Conservation (phyloP, 2,329 filamentous ascomycete genomes). For the Akanthomyces muscarius region DNA sequence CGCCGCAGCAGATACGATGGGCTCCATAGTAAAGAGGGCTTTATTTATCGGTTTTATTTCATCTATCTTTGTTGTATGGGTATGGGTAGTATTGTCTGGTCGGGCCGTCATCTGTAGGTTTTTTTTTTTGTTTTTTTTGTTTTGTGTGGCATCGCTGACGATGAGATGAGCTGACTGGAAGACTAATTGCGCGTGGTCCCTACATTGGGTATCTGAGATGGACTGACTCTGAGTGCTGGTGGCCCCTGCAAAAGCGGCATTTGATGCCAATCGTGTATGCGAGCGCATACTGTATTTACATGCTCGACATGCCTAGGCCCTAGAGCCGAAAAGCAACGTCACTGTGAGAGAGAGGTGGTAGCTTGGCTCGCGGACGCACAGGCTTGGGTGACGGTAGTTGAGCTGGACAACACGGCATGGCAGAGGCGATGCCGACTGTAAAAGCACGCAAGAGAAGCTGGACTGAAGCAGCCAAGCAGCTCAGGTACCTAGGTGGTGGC, state of each 20-base stretch:
- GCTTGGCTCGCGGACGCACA: not conserved
- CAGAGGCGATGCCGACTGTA: not conserved
- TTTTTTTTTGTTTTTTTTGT: no score
- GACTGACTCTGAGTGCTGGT: not conserved
- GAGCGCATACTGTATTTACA: no score
- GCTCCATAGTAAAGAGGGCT: slow-evolving; percentile 8
- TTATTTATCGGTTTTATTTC: slow-evolving; percentile 10
- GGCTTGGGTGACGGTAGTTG: not conserved
- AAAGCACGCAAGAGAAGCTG: not conserved
- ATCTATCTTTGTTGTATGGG: not conserved
- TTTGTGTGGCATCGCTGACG: not conserved
- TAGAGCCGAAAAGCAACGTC: not conserved
- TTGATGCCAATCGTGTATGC: no score
- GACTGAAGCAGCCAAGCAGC: no score
- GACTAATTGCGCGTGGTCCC: not conserved
- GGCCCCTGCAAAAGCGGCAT: not conserved
- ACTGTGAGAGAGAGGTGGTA: not conserved
- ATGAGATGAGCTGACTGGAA: not conserved
- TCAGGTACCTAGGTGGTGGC: not conserved
- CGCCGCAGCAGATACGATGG: slow-evolving; percentile 15
- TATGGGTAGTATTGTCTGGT: not conserved
- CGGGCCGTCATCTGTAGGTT: not conserved
- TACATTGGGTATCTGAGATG: not conserved
- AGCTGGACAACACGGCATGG: not conserved
- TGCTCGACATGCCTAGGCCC: not conserved